Base-by-base conservation (phyloP, 1,139 yeast species). In the Geotrichum bryndzae region DNA sequence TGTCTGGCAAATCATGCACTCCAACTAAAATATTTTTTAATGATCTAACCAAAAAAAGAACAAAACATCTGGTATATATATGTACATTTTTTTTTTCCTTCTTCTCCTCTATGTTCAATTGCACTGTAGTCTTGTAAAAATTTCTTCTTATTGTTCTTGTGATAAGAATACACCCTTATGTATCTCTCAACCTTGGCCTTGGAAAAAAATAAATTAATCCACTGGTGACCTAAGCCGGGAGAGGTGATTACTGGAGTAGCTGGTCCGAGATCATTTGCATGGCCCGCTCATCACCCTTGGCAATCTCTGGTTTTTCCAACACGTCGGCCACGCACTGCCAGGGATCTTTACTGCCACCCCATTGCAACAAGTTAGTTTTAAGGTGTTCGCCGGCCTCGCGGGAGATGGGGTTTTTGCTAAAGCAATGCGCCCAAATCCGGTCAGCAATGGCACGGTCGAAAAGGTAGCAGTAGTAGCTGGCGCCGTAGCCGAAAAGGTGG, bases 1-100 rank as follows among this genome's bases (percentile, higher is more conserved):
- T 85, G 99, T 92, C 82, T 94, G 98, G 98, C 98, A 94, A 88
- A 97, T 94, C 76, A 92, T 92, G 97, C 90, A 96, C 83, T 85
- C 96, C 77, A 79, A 79, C 78, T 82, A 80, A 75, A 56, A 53
- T 60, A 54, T 56, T 53, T 60, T 18, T 18, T 57, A 54, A 52
- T 56, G 55, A 59, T 48, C 46, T 35, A 59, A 60, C 27, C 27
- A 57, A 51, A 38, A 29, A 29, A 29, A 29, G 5, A 53, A 58
- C 48, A 52, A 57, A 54, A 38, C 38, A 29, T 41, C 48, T 41
- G 48, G 48, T 41, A 41, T 35, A 46, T 48, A 23, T 22, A 18
- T 31, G 23, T 56, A 22, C 18, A 22, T 22, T 13, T 56, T 56
- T 41, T 41, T 18, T 41, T 41, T 41, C 45, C 25, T 53, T 29